Percentiles rank a stretch among this genome's conserved stretches.
These are phyloP conservation scores for Sicyos edulis DNA, from an alignment of 306 rosid species.

Conservation along the genomic window DNA sequence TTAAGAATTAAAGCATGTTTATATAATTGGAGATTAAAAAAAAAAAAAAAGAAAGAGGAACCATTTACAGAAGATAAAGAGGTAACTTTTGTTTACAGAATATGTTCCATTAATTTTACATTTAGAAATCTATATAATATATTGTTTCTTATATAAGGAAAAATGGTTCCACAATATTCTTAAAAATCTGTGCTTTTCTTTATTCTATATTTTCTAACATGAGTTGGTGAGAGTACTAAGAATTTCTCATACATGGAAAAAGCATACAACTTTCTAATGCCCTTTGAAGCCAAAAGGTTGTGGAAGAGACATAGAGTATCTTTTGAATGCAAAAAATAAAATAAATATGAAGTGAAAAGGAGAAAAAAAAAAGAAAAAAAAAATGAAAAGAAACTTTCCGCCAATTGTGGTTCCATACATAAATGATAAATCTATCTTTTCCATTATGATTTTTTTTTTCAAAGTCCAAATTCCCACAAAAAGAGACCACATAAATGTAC, in stretches of 20 bases:
- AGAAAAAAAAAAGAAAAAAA: too few relatives aligned
- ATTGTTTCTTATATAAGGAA: background rate
- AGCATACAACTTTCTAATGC: background rate
- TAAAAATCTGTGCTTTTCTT: background rate
- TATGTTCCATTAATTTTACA: slow-evolving; percentile 5
- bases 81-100: background rate
- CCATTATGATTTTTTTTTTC: too few relatives aligned
- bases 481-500: too few relatives aligned
- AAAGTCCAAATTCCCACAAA: too few relatives aligned
- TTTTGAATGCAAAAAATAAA: too few relatives aligned
- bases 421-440: too few relatives aligned
- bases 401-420: too few relatives aligned
- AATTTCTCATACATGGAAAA: background rate
- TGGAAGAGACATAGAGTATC: too few relatives aligned
- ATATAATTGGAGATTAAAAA: background rate
- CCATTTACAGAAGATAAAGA: background rate
- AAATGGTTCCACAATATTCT: background rate
- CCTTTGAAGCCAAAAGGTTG: background rate
- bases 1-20: too few relatives aligned
- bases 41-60: background rate
- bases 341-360: too few relatives aligned
- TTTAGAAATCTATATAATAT: background rate
- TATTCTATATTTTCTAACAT: slow-evolving; percentile 8
- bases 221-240: background rate
- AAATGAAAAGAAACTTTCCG: too few relatives aligned